Percentiles rank a stretch among this genome's conserved stretches.
Conservation (phyloP, 2,329 filamentous ascomycete species). For the Xylaria multiplex region DNA sequence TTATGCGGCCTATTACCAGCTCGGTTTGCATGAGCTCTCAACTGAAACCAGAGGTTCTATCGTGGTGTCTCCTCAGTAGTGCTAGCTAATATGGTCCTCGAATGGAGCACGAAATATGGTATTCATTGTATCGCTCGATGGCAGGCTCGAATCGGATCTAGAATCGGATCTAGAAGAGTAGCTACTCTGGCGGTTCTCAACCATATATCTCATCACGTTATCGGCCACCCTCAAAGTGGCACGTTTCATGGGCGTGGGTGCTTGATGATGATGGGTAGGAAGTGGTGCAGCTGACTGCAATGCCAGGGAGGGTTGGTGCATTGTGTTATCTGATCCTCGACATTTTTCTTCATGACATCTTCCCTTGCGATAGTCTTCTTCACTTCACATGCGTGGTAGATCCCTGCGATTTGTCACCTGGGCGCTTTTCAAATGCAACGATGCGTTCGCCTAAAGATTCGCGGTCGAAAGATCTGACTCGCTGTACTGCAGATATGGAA, state of each 20-base stretch:
- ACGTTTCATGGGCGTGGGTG: slow-evolving; percentile 17
- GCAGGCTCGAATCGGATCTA: slow-evolving; percentile 9
- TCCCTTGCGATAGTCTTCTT: slow-evolving; percentile 39
- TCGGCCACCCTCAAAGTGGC: slow-evolving; percentile 9
- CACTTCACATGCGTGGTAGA: slow-evolving; percentile 33
- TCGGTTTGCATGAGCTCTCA: slow-evolving; percentile 9
- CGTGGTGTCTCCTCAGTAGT: slow-evolving; percentile 8
- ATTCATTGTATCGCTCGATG: slow-evolving; percentile 18
- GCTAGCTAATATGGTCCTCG: slow-evolving; percentile 13
- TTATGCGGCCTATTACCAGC: slow-evolving; percentile 15
- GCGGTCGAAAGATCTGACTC: slow-evolving; percentile 26
- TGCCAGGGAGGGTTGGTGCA: slow-evolving; percentile 21
- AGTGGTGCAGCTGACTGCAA: slow-evolving; percentile 22
- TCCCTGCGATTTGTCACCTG: slow-evolving; percentile 33
- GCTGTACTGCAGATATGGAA: slow-evolving; percentile 33
- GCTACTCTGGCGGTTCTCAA: background rate
- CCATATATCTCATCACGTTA: slow-evolving; percentile 20
- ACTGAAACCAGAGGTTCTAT: background rate
- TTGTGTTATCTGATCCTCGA: slow-evolving; percentile 31
- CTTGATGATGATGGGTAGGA: slow-evolving; percentile 15
- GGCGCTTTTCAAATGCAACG: slow-evolving; percentile 24
- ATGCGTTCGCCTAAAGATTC: slow-evolving; percentile 23
- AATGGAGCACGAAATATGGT: slow-evolving; percentile 1
- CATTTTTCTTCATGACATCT: slow-evolving; percentile 31
- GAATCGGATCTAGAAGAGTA: slow-evolving; percentile 15